These are phyloP conservation scores for Tephrocybe sp. DNA, from an alignment of 768 basidiomycete genomes.

Conservation along the genomic window DNA sequence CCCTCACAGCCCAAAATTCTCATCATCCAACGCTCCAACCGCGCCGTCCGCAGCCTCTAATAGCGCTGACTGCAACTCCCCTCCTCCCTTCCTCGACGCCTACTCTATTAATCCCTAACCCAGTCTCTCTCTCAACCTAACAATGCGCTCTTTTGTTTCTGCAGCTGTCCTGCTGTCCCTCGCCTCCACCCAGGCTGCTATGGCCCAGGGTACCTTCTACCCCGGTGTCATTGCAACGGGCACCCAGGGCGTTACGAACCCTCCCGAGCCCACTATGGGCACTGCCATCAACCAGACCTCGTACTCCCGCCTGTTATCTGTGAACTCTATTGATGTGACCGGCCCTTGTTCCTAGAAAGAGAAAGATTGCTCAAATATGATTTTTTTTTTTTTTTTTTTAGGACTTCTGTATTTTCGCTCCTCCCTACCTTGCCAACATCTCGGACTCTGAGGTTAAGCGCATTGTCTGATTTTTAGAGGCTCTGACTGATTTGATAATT, in stretches of 20 bases:
- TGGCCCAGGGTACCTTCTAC: slow-evolving; percentile 18
- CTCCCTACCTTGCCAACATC: slow-evolving; percentile 29
- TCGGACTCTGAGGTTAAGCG: slow-evolving; percentile 34
- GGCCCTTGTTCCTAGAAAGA: background rate
- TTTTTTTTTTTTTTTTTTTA: no score
- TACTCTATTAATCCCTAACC: background rate
- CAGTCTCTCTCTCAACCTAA: background rate
- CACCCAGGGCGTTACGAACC: slow-evolving; percentile 37
- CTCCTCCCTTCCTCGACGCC: background rate
- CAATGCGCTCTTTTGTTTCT: slow-evolving; percentile 12
- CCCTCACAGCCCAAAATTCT: background rate
- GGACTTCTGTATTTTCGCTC: slow-evolving; percentile 44
- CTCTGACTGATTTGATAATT: background rate
- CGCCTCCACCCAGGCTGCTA: slow-evolving; percentile 6
- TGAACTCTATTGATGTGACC: slow-evolving; percentile 38
- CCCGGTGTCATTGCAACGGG: slow-evolving; percentile 41
- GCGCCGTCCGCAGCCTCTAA: slow-evolving; percentile 2
- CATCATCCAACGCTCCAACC: slow-evolving; percentile 1
- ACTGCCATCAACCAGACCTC: slow-evolving; percentile 41
- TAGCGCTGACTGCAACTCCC: background rate
- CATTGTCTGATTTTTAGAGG: background rate
- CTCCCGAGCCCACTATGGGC: slow-evolving; percentile 34
- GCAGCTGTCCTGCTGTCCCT: slow-evolving; percentile 9
- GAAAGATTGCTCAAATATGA: no score
- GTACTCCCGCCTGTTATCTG: slow-evolving; percentile 33